Conservation (phyloP, 2,329 filamentous ascomycete genomes). For the Lachnellula arida region DNA sequence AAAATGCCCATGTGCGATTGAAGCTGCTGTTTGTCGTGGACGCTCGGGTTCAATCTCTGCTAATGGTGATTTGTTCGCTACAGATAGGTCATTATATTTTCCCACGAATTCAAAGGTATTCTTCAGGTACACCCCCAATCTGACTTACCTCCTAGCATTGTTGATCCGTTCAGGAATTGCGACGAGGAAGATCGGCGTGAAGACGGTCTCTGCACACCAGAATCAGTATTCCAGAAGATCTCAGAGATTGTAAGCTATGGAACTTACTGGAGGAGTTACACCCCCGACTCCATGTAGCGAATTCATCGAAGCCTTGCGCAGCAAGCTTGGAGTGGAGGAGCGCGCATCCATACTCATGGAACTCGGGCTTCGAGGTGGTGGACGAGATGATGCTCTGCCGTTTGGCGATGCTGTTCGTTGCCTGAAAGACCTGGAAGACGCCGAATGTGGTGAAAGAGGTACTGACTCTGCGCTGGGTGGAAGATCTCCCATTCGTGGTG, state of each 20-base stretch:
- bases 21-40: conserved; percentile 44
- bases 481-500: background rate
- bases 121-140: background rate
- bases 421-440: conserved; percentile 9
- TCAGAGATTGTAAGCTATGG: background rate
- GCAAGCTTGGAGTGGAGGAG: conserved; percentile 38
- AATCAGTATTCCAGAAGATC: background rate
- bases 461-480: background rate
- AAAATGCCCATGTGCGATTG: conserved; percentile 33
- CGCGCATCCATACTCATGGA: conserved; percentile 39
- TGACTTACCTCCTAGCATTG: conserved; percentile 31
- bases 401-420: conserved; percentile 20
- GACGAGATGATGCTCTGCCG: conserved; percentile 22
- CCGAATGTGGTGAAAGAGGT: conserved; percentile 15
- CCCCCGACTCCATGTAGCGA: conserved; percentile 38
- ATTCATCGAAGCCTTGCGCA: conserved; percentile 38
- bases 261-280: conserved; percentile 29
- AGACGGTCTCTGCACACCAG: conserved; percentile 22
- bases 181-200: conserved; percentile 41
- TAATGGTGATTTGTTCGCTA: conserved; percentile 32
- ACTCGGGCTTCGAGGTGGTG: conserved; percentile 37
- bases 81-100: background rate
- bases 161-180: conserved; percentile 33
- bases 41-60: conserved; percentile 30
- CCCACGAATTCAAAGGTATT: background rate